Conservation (phyloP, 495 filamentous ascomycete genomes). For the Lophiotrema nucula region DNA sequence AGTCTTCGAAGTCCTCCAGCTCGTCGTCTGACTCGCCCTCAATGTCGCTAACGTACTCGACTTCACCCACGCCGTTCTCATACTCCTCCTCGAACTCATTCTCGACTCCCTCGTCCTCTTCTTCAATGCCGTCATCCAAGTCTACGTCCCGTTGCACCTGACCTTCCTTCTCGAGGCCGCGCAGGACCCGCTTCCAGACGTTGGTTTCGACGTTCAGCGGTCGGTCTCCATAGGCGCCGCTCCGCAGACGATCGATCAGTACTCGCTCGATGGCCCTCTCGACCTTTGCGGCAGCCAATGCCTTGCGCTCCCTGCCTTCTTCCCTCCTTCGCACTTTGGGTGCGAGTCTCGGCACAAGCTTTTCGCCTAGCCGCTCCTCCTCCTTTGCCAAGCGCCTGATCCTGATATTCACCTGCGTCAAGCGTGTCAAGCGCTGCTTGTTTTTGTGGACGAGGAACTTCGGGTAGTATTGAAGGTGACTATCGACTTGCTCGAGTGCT, state of each 20-base stretch:
- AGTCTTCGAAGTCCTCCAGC: slow-evolving; percentile 71
- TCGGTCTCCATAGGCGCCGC: slow-evolving; percentile 91
- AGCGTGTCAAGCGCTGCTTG: slow-evolving; percentile 91
- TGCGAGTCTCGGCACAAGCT: slow-evolving; percentile 82
- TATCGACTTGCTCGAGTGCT: slow-evolving; percentile 84
- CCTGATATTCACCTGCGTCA: slow-evolving; percentile 89
- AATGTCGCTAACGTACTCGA: slow-evolving; percentile 81
- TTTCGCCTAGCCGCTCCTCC: slow-evolving; percentile 87
- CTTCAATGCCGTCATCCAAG: slow-evolving; percentile 78
- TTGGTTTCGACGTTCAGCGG: slow-evolving; percentile 90
- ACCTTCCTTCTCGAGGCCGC: slow-evolving; percentile 80
- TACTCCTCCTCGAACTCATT: slow-evolving; percentile 61
- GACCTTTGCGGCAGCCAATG: slow-evolving; percentile 88
- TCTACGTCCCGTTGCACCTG: slow-evolving; percentile 85
- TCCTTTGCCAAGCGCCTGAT: slow-evolving; percentile 81
- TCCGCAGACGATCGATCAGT: slow-evolving; percentile 84
- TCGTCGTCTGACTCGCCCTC: slow-evolving; percentile 57
- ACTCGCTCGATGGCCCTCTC: slow-evolving; percentile 96
- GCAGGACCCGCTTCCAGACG: slow-evolving; percentile 97
- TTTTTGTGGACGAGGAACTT: slow-evolving; percentile 95
- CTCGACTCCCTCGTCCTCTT: slow-evolving; percentile 71
- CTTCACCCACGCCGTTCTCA: slow-evolving; percentile 69
- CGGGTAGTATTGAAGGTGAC: slow-evolving; percentile 89
- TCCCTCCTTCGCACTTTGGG: slow-evolving; percentile 89
- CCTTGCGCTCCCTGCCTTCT: slow-evolving; percentile 89